These are phyloP conservation scores for Pythium plurisporium DNA, from an alignment of 352 stramenopile genomes.

Conservation along the genomic window DNA sequence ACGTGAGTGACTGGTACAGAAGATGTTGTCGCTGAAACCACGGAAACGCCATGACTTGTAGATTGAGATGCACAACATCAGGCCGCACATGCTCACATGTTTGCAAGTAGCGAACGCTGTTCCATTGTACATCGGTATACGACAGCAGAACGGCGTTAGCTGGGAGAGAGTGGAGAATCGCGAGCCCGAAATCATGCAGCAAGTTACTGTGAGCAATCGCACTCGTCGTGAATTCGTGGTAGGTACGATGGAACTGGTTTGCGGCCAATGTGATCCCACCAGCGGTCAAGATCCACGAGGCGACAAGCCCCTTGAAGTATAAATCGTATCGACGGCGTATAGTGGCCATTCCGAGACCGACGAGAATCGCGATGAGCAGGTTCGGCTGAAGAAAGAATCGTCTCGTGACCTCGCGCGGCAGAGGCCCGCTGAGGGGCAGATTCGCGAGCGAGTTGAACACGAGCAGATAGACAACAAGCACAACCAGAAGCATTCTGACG, in stretches of 20 bases:
- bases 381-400: conserved; percentile 91
- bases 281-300: background rate
- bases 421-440: conserved; percentile 76
- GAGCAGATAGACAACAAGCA: conserved; percentile 74
- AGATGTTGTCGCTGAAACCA: conserved; percentile 59
- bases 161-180: conserved; percentile 45
- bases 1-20: conserved; percentile 33
- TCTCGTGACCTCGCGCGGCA: conserved; percentile 88
- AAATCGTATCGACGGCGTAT: background rate
- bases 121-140: conserved; percentile 85
- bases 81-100: conserved; percentile 42
- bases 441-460: conserved; percentile 93
- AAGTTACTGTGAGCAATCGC: conserved; percentile 18
- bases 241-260: conserved; percentile 1
- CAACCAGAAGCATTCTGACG: conserved; percentile 32
- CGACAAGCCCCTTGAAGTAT: background rate
- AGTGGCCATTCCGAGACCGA: conserved; percentile 55
- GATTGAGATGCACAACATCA: conserved; percentile 65
- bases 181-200: conserved; percentile 32
- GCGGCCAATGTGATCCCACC: background rate
- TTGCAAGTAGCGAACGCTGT: conserved; percentile 62
- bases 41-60: conserved; percentile 83
- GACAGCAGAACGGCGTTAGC: conserved; percentile 51
- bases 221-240: background rate
- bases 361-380: conserved; percentile 75